Base-by-base conservation (phyloP, 2,329 filamentous ascomycete species). In the Monilinia vaccinii-corymbosi region DNA sequence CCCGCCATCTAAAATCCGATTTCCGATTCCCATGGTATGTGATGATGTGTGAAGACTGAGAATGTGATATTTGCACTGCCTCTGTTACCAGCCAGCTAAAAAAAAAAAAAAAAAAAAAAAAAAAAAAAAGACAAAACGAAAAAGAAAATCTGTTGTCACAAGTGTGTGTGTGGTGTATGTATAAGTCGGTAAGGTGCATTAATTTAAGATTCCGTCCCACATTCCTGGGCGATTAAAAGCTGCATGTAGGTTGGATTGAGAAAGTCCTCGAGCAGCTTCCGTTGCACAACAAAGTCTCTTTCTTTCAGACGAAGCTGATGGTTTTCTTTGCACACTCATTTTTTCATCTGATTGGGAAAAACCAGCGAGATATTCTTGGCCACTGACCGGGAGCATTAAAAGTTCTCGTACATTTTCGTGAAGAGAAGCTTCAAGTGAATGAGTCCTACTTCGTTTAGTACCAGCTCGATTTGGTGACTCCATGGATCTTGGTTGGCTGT, bases 241-340 rank as follows among this genome's bases (percentile, higher is more conserved):
- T 49, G 78, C 75, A 66, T 82, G 80, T 47, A 79, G 71, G 25
- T 75, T 71, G 47, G 77, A 73, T 62, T 78, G 75, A 63, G 74
- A 73, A 68, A 79, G 79, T 45, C 75, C 72, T 62, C 74, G 76
- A 23, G 76, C 75, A 58, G 78, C 81, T 71, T 87, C 83, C 16
- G 81, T 76, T 48, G 83, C 81, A 73, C 83, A 88, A 75, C 86
- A 87, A 42, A 87, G 77, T 66, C 86, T 81, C 75, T 89, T 89
- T 63, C 81, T 77, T 65, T 79, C 77, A 46, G 66, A 56, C 2
- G 67, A 68, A 44, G 64, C 77, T 77, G 49, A 77, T 74, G 36
- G 79, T 68, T 67, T 76, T 59, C 75, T 75, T 60, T 73, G 77
- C 60, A 72, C 71, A 62, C 74, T 72, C 34, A 76, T 68, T 72